Percentiles rank a stretch among this genome's conserved stretches.
phyloP scores from a whole-genome alignment of 2,329 filamentous ascomycete genomes.

The Neonectria coccinea region DNA sequence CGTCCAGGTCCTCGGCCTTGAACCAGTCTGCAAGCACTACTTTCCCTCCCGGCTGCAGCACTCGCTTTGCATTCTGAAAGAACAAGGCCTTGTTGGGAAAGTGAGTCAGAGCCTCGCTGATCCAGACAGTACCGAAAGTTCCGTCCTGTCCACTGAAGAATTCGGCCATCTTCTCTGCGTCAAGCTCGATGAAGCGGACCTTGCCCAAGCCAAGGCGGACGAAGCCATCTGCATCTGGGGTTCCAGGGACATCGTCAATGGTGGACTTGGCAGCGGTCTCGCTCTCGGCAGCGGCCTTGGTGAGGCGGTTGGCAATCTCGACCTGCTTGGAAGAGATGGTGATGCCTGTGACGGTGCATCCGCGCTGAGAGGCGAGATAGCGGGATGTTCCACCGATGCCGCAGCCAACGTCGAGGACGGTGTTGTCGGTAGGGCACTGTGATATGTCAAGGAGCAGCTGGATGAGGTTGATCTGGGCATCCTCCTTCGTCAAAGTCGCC shows the following conservation, averaged over 20 bases:
- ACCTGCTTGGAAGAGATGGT: conserved; percentile 71
- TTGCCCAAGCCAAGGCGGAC: conserved; percentile 56
- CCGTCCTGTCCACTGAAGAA: conserved; percentile 56
- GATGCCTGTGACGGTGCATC: conserved; percentile 67
- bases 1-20: conserved; percentile 61
- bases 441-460: conserved; percentile 60
- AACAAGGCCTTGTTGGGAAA: conserved; percentile 70
- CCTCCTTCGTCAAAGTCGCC: conserved; percentile 65
- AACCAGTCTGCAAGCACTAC: conserved; percentile 73
- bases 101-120: conserved; percentile 71
- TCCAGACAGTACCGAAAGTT: conserved; percentile 69
- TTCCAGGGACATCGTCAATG: neutral
- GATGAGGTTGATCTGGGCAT: conserved; percentile 68
- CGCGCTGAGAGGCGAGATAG: conserved; percentile 63
- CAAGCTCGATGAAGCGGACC: conserved; percentile 68
- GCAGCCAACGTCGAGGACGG: conserved; percentile 69
- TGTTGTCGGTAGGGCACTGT: conserved; percentile 39
- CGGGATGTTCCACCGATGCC: conserved; percentile 70
- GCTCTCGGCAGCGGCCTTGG: conserved; percentile 43
- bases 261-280: conserved; percentile 28
- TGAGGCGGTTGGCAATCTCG: conserved; percentile 66
- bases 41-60: conserved; percentile 63
- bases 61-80: conserved; percentile 62
- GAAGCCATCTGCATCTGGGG: conserved; percentile 50
- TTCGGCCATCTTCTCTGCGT: conserved; percentile 70